Base-by-base conservation (phyloP, 768 basidiomycete genomes). In the Kwoniella sp. region DNA sequence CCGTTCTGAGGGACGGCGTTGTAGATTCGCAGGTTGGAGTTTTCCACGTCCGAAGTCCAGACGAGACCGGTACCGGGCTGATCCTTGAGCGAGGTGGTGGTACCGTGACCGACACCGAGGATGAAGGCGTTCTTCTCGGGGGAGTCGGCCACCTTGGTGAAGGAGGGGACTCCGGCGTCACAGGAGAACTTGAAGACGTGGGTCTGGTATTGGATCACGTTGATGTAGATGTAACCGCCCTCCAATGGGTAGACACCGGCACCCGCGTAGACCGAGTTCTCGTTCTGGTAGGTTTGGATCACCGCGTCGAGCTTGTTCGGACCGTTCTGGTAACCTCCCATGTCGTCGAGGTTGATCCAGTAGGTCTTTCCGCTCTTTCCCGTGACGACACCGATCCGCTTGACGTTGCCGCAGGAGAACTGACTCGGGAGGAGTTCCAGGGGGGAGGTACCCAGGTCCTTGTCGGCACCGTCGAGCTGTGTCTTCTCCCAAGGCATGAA, bases 111-210 rank as follows among this genome's bases (percentile, higher is more conserved):
- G 17, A 40, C 38, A 44, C 50, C 50, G 20, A 52, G 50, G 25
- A 52, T 52, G 33, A 44, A 52, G 34, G 50, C 50, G 33, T 52
- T 52, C 50, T 52, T 52, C 42, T 52, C 50, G 31, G 50, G 50
- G 19, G 23, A 26, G 23, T 52, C 50, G 41, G 50, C 50, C n/a
- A 52, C 50, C 25, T 52, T 52, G 36, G 50, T 52, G 41, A 52
- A 52, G 4, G 50, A 52, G 8, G 50, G 50, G 10, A 52, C 50
- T 8, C 50, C 50, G 15, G 31, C 42, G 26, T 52, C 50, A 23
- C 50, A 52, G 6, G 50, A 52, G 42, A 52, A 52, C 27, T 52
- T 52, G 50, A 52, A 52, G 32, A 52, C 50, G 26, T 52, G 50
- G 3, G 50, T 44, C 3, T 29, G 50, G 42, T 52, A 52, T 37